Base-by-base conservation (phyloP, 2,329 filamentous ascomycete species). In the Aspergillus eucalypticola region DNA sequence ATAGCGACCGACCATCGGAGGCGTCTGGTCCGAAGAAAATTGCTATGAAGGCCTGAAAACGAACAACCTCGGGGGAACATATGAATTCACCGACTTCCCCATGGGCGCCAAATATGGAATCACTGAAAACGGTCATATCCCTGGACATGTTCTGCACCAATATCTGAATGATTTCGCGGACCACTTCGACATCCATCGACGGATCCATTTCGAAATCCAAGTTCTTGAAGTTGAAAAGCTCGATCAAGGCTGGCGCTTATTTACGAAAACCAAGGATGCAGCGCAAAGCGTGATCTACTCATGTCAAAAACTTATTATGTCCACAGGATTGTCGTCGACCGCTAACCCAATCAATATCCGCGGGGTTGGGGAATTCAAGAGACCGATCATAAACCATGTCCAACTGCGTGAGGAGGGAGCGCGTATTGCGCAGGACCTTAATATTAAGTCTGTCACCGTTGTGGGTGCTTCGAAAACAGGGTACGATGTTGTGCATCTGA, bases 401-500 rank as follows among this genome's bases (percentile, higher is more conserved):
- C 29, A 32, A 13, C 10, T 32, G 29, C 29, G 29, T 11, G 29
- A 32, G 10, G 10, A 32, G 29, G 29, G 29, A 11, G 29, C 29
- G 10, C 29, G 29, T 11, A 32, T 32, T 32, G 44, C 44, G 8
- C n/a, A 49, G 19, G 44, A 49, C 23, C 19, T 5, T 15, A 15
- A 19, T 23, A n/a, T 23, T 5, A 27, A 49, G 5, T 7, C 8
- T 7, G 44, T 23, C 13, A 23, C 19, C 19, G 44, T 49, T 27
- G 58, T 56, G 19, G 58, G 58, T 6, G 58, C 53, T 10, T 56
- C 58, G 15, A 90, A 90, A 70, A 87, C 83, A 2, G 86, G 86
- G 0, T 89, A 83, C 78, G 88, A 90, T 71, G 81, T 84, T 10
- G 85, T 86, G 0, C 89, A 89, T 64, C 79, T 84, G 1, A 87